Percentiles rank a stretch among this genome's conserved stretches.
These are phyloP conservation scores for Cochliopodium minus DNA, from an alignment of 208 protist genomes.

Conservation along the genomic window DNA sequence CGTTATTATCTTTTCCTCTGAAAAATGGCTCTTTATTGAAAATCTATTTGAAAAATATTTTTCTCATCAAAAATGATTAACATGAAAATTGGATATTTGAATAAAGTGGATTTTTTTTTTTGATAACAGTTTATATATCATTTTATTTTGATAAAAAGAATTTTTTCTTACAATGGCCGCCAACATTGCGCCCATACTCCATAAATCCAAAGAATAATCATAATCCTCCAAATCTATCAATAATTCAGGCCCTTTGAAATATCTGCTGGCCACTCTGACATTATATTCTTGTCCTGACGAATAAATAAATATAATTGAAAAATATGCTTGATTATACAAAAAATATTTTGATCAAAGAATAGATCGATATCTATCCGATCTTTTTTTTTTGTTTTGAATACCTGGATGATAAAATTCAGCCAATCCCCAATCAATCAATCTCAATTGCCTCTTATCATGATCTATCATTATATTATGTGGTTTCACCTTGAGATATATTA, in stretches of 20 bases:
- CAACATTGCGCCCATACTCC: slow-evolving; percentile 94
- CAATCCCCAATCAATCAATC: slow-evolving; percentile 92
- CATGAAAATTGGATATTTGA: too few relatives aligned
- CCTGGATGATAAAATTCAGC: slow-evolving; percentile 97
- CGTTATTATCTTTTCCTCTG: slow-evolving; percentile 87
- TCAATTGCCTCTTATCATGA: slow-evolving; percentile 68
- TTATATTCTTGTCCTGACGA: slow-evolving; percentile 87
- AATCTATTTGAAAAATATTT: slow-evolving; percentile 33
- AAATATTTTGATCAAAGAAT: slow-evolving; percentile 13
- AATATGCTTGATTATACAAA: slow-evolving; percentile 3
- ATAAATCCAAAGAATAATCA: slow-evolving; percentile 97
- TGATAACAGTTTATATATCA: too few relatives aligned
- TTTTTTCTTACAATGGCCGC: slow-evolving; percentile 62
- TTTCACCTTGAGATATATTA: slow-evolving; percentile 68
- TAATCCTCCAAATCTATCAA: slow-evolving; percentile 90
- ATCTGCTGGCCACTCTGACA: slow-evolving; percentile 91
- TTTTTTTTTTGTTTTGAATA: slow-evolving; percentile 11
- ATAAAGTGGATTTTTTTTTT: background rate
- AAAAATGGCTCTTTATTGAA: slow-evolving; percentile 96
- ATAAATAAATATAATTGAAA: slow-evolving; percentile 12
- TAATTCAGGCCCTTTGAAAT: slow-evolving; percentile 96
- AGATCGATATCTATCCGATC: slow-evolving; percentile 14
- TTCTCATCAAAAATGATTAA: background rate
- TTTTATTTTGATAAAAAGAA: too few relatives aligned
- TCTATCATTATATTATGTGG: slow-evolving; percentile 98